Evolutionary conservation across 768 basidiomycete species (phyloP), one percentile per base, ranked within the genome.

Genomic region (Coprinopsis strossmayeri): DNA sequence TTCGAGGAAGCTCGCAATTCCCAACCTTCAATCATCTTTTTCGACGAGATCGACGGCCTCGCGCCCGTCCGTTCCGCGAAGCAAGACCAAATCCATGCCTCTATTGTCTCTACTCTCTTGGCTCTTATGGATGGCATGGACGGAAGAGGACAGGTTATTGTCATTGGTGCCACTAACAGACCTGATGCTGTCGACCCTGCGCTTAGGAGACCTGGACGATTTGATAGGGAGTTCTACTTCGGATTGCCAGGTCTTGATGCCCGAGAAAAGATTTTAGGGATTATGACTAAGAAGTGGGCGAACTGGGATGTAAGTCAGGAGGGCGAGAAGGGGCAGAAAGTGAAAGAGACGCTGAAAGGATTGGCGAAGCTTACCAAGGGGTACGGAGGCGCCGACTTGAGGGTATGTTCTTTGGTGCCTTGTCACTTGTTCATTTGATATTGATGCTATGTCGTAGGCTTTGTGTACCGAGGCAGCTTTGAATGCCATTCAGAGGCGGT

Each of bases 101-200:
- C 90, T 24, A 93, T 99, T 55, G 96, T 99, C 5, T 91, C 89
- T 44, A 98, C 96, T 0, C 74, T 98, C 7, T 74, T 99, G 1
- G 95, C 96, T 1, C 74, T 98, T 37, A 98, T 98, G 96, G 96
- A 98, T 63, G 96, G 95, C 37, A 98, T 98, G 95, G 96, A 99
- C 54, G 94, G 94, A 1, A 80, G 96, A 45, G 94, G 93, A 1
- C 93, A 97, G 64, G 95, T 99, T 15, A 79, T 98, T 23, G 91
- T 99, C 25, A 98, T 98, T 56, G 96, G 96, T 24, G 96, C 96
- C 1, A 99, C 96, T 2, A 99, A 99, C 63, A 67, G 96, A 52
- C 95, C 95, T 0, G 96, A 99, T 64, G 89, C 93, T n/a, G 84
- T 99, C 49, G 96, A 99, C 65, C 92, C 96, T 17, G 96, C 96